phyloP scores from a whole-genome alignment of 2,329 filamentous ascomycete species.

The Phialophora tarda region DNA sequence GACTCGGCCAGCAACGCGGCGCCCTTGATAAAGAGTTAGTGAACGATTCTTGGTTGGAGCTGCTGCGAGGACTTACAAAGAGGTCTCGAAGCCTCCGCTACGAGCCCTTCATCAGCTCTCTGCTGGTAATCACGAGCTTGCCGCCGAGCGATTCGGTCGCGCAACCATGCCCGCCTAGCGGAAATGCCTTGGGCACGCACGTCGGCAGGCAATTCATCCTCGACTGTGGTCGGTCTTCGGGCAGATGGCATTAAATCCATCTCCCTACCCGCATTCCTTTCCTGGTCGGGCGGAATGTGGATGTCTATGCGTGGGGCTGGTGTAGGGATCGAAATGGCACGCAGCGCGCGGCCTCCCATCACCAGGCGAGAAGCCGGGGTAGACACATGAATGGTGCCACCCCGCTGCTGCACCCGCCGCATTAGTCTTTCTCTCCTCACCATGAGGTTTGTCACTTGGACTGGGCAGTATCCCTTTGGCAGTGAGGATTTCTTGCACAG shows the following conservation, averaged over 20 bases:
- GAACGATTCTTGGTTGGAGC: not conserved
- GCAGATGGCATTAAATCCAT: slow-evolving; percentile 18
- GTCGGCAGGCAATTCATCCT: slow-evolving; percentile 35
- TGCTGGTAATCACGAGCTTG: slow-evolving; percentile 34
- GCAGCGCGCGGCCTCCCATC: slow-evolving; percentile 17
- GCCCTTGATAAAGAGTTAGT: slow-evolving; percentile 28
- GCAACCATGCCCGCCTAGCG: slow-evolving; percentile 37
- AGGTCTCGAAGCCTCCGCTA: slow-evolving; percentile 30
- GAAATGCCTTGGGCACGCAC: slow-evolving; percentile 35
- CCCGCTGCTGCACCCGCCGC: slow-evolving; percentile 45
- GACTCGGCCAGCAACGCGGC: slow-evolving; percentile 31
- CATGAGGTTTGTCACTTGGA: slow-evolving; percentile 80
- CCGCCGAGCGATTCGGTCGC: slow-evolving; percentile 35
- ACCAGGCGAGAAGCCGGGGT: slow-evolving; percentile 5
- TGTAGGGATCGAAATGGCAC: slow-evolving; percentile 22
- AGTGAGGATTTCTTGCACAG: slow-evolving; percentile 86
- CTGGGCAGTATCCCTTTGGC: slow-evolving; percentile 69
- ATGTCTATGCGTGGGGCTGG: slow-evolving; percentile 2
- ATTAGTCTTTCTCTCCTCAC: slow-evolving; percentile 78
- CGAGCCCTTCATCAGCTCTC: slow-evolving; percentile 32
- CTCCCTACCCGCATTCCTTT: slow-evolving; percentile 9
- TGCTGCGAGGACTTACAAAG: slow-evolving; percentile 30
- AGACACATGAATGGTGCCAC: not conserved
- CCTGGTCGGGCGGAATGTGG: slow-evolving; percentile 14
- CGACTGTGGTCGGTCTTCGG: slow-evolving; percentile 12